Base-by-base conservation (phyloP, 148 eudicot species). In the Amaranthus hypochondriacus region DNA sequence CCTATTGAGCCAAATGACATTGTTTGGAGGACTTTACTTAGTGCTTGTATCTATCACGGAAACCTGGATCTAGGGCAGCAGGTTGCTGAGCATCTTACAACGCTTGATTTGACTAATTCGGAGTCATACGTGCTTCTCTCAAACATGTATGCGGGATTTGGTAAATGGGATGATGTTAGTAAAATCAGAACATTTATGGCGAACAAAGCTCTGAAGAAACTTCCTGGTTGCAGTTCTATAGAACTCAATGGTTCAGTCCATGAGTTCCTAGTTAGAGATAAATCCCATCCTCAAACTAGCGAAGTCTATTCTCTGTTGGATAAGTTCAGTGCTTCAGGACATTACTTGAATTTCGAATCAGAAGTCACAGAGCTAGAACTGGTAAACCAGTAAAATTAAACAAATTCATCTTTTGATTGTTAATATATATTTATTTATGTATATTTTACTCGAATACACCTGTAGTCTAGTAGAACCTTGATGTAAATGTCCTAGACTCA, bases 151-250 rank as follows among this genome's bases (percentile, higher is more conserved):
- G 96, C 96, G 15, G 84, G 82, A 66, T 83, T 79, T 69, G 89
- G 91, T 46, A 82, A 82, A 82, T 88, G 92, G 96, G 86, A 86
- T 42, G 79, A 78, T 77, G 92, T 85, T 69, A 83, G 84, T 66
- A 81, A 74, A 76, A 79, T 87, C 28, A 81, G 92, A 79, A 73
- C 78, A 57, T 66, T 62, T 48, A 88, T 90, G 91, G 87, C 80
- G 72, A 69, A 84, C 56, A 85, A 68, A 56, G 83, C 83, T 21
- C 54, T 87, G 48, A 76, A 81, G 81, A 89, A 91, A 86, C 62
- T 79, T 75, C 91, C 91, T 56, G 96, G 93, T 39, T 81, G 88
- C 74, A 87, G 92, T 77, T 84, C 88, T 76, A 87, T 88, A 71
- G 89, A 87, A 76, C 80, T 90, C 12, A 82, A 82, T 47, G 96